phyloP scores from a whole-genome alignment of 1,284 basidiomycete species.

The Irpex rosettiformis region DNA sequence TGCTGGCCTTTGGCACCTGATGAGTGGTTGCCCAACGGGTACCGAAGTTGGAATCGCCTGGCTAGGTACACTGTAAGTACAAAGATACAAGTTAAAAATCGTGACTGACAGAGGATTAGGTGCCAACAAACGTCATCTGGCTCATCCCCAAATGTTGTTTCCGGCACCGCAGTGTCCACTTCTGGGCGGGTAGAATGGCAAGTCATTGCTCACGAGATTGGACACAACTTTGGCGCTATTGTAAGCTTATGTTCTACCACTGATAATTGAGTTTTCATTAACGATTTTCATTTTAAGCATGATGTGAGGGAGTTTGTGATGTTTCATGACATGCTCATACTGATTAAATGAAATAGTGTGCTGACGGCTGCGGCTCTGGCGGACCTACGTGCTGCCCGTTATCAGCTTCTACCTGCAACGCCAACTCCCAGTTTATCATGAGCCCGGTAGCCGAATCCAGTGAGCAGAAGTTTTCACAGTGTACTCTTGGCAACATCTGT shows the following conservation, averaged over 20 bases:
- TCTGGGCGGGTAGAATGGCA: conserved; percentile 75
- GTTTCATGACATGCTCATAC: neutral
- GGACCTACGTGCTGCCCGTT: conserved; percentile 67
- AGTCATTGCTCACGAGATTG: conserved; percentile 86
- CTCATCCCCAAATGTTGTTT: conserved; percentile 52
- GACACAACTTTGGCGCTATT: conserved; percentile 91
- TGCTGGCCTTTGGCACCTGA: conserved; percentile 86
- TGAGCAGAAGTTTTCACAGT: conserved; percentile 74
- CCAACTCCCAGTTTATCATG: conserved; percentile 75
- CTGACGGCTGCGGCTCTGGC: conserved; percentile 55
- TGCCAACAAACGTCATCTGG: conserved; percentile 55
- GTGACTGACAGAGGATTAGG: conserved; percentile 23
- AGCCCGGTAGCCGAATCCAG: conserved; percentile 67
- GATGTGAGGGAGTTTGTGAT: conserved; percentile 42
- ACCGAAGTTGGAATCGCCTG: conserved; percentile 90
- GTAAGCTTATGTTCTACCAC: conserved; percentile 39
- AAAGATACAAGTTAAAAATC: neutral
- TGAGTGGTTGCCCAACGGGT: conserved; percentile 84
- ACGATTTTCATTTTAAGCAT: conserved; percentile 37
- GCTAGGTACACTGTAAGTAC: conserved; percentile 71
- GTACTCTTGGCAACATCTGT: conserved; percentile 88
- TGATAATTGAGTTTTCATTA: neutral
- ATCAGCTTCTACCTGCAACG: conserved; percentile 57
- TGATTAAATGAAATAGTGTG: conserved; percentile 46
- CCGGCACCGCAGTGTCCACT: conserved; percentile 85